Evolutionary conservation across 768 basidiomycete genomes (phyloP), one percentile per base, ranked within the genome.

Genomic region (Lentinula raphanica): DNA sequence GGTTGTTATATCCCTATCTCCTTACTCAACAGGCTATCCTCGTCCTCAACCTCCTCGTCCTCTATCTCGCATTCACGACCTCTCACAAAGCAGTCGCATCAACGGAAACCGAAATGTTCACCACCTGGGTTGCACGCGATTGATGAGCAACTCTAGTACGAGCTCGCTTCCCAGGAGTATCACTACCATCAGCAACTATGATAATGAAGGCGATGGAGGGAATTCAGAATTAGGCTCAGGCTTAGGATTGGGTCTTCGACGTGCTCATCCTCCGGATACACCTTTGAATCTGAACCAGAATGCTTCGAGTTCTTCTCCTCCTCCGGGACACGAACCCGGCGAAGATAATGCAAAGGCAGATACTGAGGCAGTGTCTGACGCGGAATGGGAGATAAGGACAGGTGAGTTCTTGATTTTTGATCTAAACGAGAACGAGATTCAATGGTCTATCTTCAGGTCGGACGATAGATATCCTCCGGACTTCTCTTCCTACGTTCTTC

Each of bases 371-470:
- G 3, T 56, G 3, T 56, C 54, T 25, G 54, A 56, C 28, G 28
- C 27, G 17, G 54, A 56, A 19, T 56, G 54, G 54, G 54, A 56
- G 28, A 32, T 56, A 56, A 15, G 54, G 12, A 56, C 54, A 56
- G 54, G 54, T 45, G 32, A 35, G 17, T 21, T 11, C 8, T 27
- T 40, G 19, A 9, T 12, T 39, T 51, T 9, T n/a, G 6, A 23
- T 32, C 23, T 9, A 23, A 12, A 19, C 28, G 21, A 29, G 48
- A 1, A 21, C 17, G 9, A 50, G 28, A 2, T 50, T 11, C 15
- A 19, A 12, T 36, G 17, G 8, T 6, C 40, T 54, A 8, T 28
- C 11, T 19, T 5, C 38, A 56, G 54, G 54, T 21, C 54, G 54
- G 8, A 46, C 40, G 13, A 56, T 46, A 8, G 54, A 56, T 35